These are phyloP conservation scores for Zygosaccharomyces gambellarensis DNA, from an alignment of 805 yeast species.

Conservation along the genomic window DNA sequence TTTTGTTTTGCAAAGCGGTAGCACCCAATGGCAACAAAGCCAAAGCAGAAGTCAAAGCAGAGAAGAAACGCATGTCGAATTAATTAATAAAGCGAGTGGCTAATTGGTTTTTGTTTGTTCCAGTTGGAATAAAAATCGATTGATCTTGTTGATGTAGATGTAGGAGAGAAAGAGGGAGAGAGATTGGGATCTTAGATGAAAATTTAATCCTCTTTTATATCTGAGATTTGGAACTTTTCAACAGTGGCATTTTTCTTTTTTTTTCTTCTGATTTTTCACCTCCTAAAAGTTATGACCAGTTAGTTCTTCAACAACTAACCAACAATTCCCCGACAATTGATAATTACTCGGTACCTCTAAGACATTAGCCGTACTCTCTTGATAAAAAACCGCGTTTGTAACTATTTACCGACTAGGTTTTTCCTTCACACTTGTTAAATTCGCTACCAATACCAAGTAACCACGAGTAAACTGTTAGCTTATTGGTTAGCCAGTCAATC, in stretches of 20 bases:
- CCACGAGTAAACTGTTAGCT: no score
- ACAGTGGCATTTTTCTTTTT: not conserved
- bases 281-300: no score
- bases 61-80: not conserved
- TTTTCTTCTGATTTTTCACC: no score
- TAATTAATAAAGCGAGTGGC: not conserved
- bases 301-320: no score
- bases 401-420: no score
- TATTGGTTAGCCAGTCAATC: no score
- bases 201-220: not conserved
- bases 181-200: not conserved
- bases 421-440: no score
- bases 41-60: not conserved
- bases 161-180: not conserved
- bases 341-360: no score
- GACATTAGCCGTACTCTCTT: no score
- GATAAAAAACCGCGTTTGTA: no score
- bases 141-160: not conserved
- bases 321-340: no score
- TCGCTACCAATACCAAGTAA: no score
- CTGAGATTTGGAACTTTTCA: not conserved
- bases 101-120: not conserved
- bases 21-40: not conserved
- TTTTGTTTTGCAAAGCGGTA: not conserved
- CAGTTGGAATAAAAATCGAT: not conserved